Conservation (phyloP, 2,329 filamentous ascomycete species). For the Verruconis gallopava region DNA sequence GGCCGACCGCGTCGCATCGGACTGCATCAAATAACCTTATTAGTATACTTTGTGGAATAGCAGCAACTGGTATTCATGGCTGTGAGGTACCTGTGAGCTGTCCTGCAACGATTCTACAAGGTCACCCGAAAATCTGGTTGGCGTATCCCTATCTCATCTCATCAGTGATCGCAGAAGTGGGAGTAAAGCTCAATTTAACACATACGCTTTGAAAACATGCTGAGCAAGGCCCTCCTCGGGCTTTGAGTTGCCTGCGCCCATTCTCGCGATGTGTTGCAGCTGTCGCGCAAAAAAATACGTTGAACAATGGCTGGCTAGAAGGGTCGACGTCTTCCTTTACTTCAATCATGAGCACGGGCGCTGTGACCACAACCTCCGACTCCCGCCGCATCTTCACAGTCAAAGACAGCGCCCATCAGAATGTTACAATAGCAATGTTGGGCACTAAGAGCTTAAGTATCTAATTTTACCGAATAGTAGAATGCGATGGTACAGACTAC, state of each 20-base stretch:
- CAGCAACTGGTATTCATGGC: too few relatives aligned
- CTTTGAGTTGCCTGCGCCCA: slow-evolving; percentile 53
- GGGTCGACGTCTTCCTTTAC: slow-evolving; percentile 6
- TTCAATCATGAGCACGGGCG: not conserved
- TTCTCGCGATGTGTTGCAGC: slow-evolving; percentile 20
- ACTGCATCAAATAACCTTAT: slow-evolving; percentile 38
- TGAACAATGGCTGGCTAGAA: too few relatives aligned
- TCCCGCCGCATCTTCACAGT: not conserved
- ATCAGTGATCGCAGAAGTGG: not conserved
- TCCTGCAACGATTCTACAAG: slow-evolving; percentile 72
- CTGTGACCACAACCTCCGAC: not conserved
- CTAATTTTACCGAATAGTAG: too few relatives aligned
- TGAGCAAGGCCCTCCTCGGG: slow-evolving; percentile 39
- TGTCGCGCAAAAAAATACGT: too few relatives aligned
- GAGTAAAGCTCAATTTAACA: slow-evolving; percentile 10
- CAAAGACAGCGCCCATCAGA: not conserved
- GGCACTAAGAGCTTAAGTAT: too few relatives aligned
- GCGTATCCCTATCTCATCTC: slow-evolving; percentile 36
- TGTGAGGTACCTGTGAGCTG: slow-evolving; percentile 63
- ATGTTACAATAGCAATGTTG: too few relatives aligned
- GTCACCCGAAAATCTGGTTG: slow-evolving; percentile 63
- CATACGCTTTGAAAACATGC: slow-evolving; percentile 51
- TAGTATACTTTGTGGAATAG: not conserved
- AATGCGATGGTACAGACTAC: slow-evolving; percentile 31
- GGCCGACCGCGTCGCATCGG: slow-evolving; percentile 74